Base-by-base conservation (phyloP, 805 yeast species). In the Kuraishia ogatae region DNA sequence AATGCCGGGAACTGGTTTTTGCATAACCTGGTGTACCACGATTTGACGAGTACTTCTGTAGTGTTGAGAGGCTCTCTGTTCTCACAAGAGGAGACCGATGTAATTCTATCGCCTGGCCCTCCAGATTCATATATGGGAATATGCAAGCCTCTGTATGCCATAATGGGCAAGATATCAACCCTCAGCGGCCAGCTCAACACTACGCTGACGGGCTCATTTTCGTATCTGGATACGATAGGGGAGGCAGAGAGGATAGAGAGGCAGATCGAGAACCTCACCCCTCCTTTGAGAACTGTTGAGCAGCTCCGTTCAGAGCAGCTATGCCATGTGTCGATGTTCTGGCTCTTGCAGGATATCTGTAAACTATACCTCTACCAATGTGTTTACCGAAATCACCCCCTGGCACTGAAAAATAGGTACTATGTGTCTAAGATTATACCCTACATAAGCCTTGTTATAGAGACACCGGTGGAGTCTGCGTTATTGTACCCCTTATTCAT, bases 401-500 rank as follows among this genome's bases (percentile, higher is more conserved):
- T 50, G 46, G 24, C 52, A 15, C 43, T 50, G 39, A 17, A 22
- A 35, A 20, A 17, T 26, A 22, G 24, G 19, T 39, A 28, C 28
- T n/a, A 28, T 17, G 52, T 50, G 17, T 15, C 26, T 29, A 48
- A 48, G 26, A 28, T 48, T 21, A n/a, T 48, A n/a, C 50, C 50
- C 8, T 28, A 48, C 19, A 28, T 48, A 17, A 20, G 35, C 23
- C 17, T 24, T 4, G 29, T 48, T 8, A 17, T 48, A 7, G 50
- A 28, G 22, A 48, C 35, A 15, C 26, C 50, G 2, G 43, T 39
- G 24, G 26, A 50, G 17, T 29, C 46, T 6, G 29, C 23, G 21
- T n/a, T 50, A 22, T 35, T 50, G 15, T 50, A 23, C 43, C 52
- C 52, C 19, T 21, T 50, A 21, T 50, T 50, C 43, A 50, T 50